Percentiles rank a stretch among this genome's conserved stretches.
Evolutionary conservation across 352 stramenopile species (phyloP).

Genomic region (Phytophthora cajani): DNA sequence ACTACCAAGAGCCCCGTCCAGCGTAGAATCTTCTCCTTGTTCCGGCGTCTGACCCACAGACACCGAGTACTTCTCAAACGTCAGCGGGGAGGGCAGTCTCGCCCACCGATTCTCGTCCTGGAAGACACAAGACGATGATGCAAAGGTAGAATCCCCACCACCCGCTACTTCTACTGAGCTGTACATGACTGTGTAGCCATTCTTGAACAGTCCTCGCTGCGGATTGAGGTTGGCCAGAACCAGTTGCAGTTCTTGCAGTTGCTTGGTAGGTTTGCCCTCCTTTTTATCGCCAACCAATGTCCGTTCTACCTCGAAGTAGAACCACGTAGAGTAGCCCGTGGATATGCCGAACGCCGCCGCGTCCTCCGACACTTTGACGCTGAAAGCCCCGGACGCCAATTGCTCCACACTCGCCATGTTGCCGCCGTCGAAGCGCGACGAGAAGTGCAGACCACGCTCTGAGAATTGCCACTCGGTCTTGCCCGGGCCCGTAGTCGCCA

Average conservation of each 20-base stretch:
- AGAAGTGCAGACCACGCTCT: constrained; percentile 57
- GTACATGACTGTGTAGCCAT: constrained; percentile 80
- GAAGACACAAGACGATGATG: constrained; percentile 42
- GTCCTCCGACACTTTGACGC: constrained; percentile 51
- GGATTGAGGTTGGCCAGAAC: constrained; percentile 83
- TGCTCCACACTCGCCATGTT: constrained; percentile 57
- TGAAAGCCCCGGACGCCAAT: constrained; percentile 32
- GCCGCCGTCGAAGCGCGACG: constrained; percentile 76
- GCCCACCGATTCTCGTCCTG: constrained; percentile 48
- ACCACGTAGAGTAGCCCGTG: constrained; percentile 88
- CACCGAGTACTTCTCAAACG: constrained; percentile 47
- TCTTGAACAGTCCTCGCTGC: constrained; percentile 74
- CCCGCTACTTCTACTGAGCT: constrained; percentile 50
- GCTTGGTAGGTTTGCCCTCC: constrained; percentile 19
- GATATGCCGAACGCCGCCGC: constrained; percentile 44
- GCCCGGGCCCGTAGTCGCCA: constrained; percentile 36
- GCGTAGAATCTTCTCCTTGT: not conserved
- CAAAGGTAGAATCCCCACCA: constrained; percentile 17
- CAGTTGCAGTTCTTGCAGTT: constrained; percentile 54
- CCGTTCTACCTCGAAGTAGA: constrained; percentile 85
- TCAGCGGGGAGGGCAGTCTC: constrained; percentile 42
- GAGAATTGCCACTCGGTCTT: constrained; percentile 46
- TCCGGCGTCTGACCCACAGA: constrained; percentile 2
- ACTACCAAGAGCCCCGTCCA: too few species aligned
- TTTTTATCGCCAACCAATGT: not conserved